Conservation (phyloP, 768 basidiomycete species). For the Cantharellus anzutake region DNA sequence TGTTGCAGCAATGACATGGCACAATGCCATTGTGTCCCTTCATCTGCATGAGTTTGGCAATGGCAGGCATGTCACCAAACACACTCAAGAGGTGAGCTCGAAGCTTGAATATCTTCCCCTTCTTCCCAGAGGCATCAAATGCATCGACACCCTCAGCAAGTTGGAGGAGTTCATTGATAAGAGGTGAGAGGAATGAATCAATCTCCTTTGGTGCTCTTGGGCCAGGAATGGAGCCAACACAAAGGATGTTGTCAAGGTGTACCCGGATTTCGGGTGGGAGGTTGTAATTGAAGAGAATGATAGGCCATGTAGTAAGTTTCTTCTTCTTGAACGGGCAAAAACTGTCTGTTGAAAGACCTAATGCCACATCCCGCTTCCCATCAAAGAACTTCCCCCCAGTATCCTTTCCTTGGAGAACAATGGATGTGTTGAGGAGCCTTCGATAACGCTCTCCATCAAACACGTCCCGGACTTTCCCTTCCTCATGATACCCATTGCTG, state of each 20-base stretch:
- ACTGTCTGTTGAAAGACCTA: slow-evolving; percentile 26
- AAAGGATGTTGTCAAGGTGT: slow-evolving; percentile 20
- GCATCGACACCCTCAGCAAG: slow-evolving; percentile 18
- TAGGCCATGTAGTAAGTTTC: slow-evolving; percentile 21
- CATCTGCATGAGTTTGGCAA: slow-evolving; percentile 20
- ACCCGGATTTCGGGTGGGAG: slow-evolving; percentile 22
- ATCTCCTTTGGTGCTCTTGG: slow-evolving; percentile 24
- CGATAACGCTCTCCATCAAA: slow-evolving; percentile 21
- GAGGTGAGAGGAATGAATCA: slow-evolving; percentile 21
- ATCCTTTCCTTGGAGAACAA: slow-evolving; percentile 5
- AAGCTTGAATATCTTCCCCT: slow-evolving; percentile 13
- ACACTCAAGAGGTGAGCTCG: slow-evolving; percentile 16
- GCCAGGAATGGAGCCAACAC: slow-evolving; percentile 27
- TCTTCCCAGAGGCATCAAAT: slow-evolving; percentile 14
- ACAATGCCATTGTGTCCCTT: slow-evolving; percentile 27
- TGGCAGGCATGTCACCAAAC: slow-evolving; percentile 19
- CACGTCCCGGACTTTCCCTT: slow-evolving; percentile 17
- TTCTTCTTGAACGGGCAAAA: slow-evolving; percentile 22
- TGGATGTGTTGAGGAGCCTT: slow-evolving; percentile 5
- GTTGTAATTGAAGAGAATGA: slow-evolving; percentile 27
- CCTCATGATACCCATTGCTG: slow-evolving; percentile 2
- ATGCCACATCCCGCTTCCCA: slow-evolving; percentile 22
- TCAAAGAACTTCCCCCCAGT: slow-evolving; percentile 20
- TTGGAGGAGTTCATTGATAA: slow-evolving; percentile 19
- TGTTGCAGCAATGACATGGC: not conserved